These are phyloP conservation scores for Ochetophila trinervis DNA, from an alignment of 306 rosid species.

Conservation along the genomic window DNA sequence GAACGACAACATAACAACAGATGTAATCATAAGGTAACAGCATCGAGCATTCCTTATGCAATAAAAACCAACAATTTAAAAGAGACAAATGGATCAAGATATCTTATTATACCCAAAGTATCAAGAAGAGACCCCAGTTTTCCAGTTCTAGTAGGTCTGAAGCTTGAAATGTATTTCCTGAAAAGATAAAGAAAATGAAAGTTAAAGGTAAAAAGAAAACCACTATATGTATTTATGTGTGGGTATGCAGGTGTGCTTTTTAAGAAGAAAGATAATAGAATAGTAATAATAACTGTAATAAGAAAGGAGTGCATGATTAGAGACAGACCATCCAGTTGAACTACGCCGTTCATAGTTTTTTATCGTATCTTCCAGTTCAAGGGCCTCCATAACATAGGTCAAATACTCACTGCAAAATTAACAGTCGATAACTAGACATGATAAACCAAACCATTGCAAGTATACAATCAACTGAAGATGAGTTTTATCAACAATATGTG, in stretches of 20 bases:
- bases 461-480: slow-evolving; percentile 16
- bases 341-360: slow-evolving; percentile 70
- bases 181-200: slow-evolving; percentile 22
- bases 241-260: background rate
- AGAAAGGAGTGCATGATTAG: slow-evolving; percentile 10
- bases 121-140: slow-evolving; percentile 56
- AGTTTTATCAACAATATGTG: slow-evolving; percentile 9
- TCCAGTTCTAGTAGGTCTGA: slow-evolving; percentile 65
- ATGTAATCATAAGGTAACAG: background rate
- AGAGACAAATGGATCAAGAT: slow-evolving; percentile 7
- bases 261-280: background rate
- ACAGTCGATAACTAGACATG: slow-evolving; percentile 18
- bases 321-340: slow-evolving; percentile 87
- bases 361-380: slow-evolving; percentile 75
- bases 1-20: background rate
- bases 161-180: slow-evolving; percentile 88
- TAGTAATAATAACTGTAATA: background rate
- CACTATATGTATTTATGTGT: background rate
- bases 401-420: slow-evolving; percentile 75
- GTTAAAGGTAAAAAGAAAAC: slow-evolving; percentile 13
- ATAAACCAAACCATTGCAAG: slow-evolving; percentile 17
- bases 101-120: slow-evolving; percentile 54
- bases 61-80: background rate
- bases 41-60: background rate
- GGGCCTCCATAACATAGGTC: slow-evolving; percentile 78